phyloP scores from a whole-genome alignment of 179 eudicot genomes.

The Silene vulgaris region DNA sequence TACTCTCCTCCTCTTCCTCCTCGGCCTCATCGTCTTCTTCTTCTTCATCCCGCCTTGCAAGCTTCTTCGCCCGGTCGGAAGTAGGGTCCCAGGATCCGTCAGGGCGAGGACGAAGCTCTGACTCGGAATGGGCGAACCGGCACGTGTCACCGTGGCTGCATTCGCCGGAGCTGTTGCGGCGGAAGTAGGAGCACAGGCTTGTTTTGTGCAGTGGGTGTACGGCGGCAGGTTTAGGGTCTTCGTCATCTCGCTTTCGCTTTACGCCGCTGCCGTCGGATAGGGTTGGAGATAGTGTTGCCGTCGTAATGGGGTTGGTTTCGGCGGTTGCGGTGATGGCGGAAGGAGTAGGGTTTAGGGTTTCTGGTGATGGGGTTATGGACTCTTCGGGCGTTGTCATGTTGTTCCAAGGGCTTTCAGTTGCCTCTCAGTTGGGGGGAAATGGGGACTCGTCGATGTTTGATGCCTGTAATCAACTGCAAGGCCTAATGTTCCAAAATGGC shows the following conservation, averaged over 20 bases:
- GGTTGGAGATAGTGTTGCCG: not conserved
- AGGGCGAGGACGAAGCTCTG: constrained; percentile 66
- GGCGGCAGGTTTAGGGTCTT: constrained; percentile 18
- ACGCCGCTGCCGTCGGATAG: constrained; percentile 23
- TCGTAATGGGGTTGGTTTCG: not conserved
- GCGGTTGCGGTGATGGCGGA: constrained; percentile 31
- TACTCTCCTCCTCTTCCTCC: constrained; percentile 23
- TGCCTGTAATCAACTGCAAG: no score
- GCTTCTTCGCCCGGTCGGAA: constrained; percentile 67
- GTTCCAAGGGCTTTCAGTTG: not conserved
- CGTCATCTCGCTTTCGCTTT: constrained; percentile 55
- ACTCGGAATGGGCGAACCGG: constrained; percentile 73
- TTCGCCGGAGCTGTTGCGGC: constrained; percentile 40
- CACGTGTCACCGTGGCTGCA: constrained; percentile 82
- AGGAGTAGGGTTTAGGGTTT: constrained; percentile 23
- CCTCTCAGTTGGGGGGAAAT: no score
- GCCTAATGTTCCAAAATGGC: no score
- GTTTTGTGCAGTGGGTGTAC: constrained; percentile 65
- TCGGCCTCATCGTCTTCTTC: constrained; percentile 19
- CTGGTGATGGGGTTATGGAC: not conserved
- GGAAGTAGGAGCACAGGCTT: constrained; percentile 74
- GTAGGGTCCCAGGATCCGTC: constrained; percentile 90
- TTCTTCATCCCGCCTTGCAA: constrained; percentile 28
- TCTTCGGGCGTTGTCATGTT: not conserved
- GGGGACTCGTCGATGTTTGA: no score